Base-by-base conservation (phyloP, 805 yeast species). In the Kregervanrija delftensis region DNA sequence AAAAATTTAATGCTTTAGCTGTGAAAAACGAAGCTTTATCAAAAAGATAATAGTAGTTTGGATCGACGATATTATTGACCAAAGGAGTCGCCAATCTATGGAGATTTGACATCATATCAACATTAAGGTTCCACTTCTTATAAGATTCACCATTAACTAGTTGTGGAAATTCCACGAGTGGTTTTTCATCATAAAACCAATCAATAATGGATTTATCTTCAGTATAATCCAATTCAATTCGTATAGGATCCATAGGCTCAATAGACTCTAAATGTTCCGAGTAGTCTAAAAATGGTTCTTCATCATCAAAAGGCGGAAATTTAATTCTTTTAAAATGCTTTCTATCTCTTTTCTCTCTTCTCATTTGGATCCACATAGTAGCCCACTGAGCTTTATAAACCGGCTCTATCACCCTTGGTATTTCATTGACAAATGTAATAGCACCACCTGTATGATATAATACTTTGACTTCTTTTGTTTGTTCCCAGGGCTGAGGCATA, bases 401-500 rank as follows among this genome's bases (percentile, higher is more conserved):
- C 0, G 97, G 96, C 57, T 86, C 96, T 13, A 88, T 83, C 4
- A 93, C 98, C 53, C 95, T 70, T 0, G 98, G 97, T 4, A 77
- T 73, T 59, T 93, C 98, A 60, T 91, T 83, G 15, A 93, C 96
- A 70, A 93, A 89, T 0, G 99, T 88, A 14, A 93, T 83, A 11
- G 99, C 97, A 22, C 99, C 99, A 0, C 93, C 79, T 15, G 76
- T 74, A 58, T 93, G 99, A 60, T 93, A 93, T 36, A 91, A 64
- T 6, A 91, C 98, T 46, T 76, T 79, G 16, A 93, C 98, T 37
- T 86, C 95, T 49, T 86, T 86, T 1, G 75, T 68, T 42, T 79
- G 76, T 61, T 93, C 98, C 99, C 99, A 93, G 1, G 99, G 99
- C 60, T 89, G 96, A 0, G 99, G 99, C 91, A 93, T 91, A 58